phyloP scores from a whole-genome alignment of 257 asterid genomes.

The Paulownia fortunei region DNA sequence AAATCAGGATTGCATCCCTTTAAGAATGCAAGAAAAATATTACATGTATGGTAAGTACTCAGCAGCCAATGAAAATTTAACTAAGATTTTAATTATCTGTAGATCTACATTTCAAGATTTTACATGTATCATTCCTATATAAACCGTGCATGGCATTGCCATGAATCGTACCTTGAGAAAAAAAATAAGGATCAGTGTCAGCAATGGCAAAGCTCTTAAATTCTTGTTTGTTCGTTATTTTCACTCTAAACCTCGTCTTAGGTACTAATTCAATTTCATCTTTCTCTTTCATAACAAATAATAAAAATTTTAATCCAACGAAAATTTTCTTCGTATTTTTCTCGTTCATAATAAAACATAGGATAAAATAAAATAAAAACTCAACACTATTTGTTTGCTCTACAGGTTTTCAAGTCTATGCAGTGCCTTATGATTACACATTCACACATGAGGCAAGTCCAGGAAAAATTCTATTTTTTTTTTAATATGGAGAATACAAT shows the following conservation, averaged over 20 bases:
- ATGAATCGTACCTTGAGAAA: background rate
- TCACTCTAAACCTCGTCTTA: slow-evolving; percentile 17
- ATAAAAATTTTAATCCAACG: background rate
- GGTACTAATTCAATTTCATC: slow-evolving; percentile 28
- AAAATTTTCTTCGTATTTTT: no score
- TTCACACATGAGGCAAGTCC: slow-evolving; percentile 53
- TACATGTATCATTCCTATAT: background rate
- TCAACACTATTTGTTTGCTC: background rate
- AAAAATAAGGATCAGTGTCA: background rate
- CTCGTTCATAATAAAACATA: no score
- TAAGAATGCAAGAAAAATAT: background rate
- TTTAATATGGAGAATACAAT: no score
- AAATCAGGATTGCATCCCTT: background rate
- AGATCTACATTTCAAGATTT: background rate
- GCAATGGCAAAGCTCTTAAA: slow-evolving; percentile 30
- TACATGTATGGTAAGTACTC: background rate
- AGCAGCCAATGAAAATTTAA: background rate
- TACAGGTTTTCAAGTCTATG: slow-evolving; percentile 45
- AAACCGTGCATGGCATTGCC: slow-evolving; percentile 6
- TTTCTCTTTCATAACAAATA: background rate
- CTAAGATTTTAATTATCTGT: background rate
- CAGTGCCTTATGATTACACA: slow-evolving; percentile 52
- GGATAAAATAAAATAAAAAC: background rate
- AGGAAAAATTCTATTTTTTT: background rate
- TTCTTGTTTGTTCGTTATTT: slow-evolving; percentile 11